Evolutionary conservation across 2,329 filamentous ascomycete genomes (phyloP), one percentile per base, ranked within the genome.

Genomic region (Diplodia intermedia): DNA sequence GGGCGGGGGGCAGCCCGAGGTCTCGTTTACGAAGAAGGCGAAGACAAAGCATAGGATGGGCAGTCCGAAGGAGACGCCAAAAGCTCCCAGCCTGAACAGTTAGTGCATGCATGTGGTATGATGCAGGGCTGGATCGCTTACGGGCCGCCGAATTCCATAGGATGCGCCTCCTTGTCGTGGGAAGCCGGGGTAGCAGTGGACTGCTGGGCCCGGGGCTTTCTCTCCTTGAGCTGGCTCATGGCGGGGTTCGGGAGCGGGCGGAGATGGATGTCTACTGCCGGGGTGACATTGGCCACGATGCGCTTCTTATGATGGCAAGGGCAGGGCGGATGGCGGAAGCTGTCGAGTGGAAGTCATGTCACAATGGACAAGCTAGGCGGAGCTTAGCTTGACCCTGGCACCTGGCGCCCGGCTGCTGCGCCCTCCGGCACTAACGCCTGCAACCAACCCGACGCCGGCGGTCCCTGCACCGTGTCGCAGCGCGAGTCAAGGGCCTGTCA

Each of bases 11-110:
- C 95, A 98, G 69, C 95, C 94, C 9, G 92, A 90, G 71, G 96
- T 84, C 78, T 98, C 94, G 82, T 97, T 98, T 86, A 94, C 97
- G 74, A 90, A 84, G 76, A 97, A 97, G 56, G 89, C 86, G 76
- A 94, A 90, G 73, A 89, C 77, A 81, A 95, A 97, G 73, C 93
- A 87, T 71, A 94, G 85, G 52, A 93, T 69, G 0, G 94, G 94
- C 0, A 97, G 88, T 68, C 90, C 89, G 74, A 96, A 90, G 8
- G 91, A 91, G 75, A 98, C 92, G 70, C 82, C 86, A 69, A 90
- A 87, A 43, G 91, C 92, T 67, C 93, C 94, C 52, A 90, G 83
- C 66, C 93, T 96, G 66, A 56, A 65, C 67, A 5, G 12, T 62
- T 15, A 61, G 33, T 31, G 8, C 2, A 15, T 36, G 54, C 31